Conservation (phyloP, 2,329 filamentous ascomycete species). For the Curvularia sp. region DNA sequence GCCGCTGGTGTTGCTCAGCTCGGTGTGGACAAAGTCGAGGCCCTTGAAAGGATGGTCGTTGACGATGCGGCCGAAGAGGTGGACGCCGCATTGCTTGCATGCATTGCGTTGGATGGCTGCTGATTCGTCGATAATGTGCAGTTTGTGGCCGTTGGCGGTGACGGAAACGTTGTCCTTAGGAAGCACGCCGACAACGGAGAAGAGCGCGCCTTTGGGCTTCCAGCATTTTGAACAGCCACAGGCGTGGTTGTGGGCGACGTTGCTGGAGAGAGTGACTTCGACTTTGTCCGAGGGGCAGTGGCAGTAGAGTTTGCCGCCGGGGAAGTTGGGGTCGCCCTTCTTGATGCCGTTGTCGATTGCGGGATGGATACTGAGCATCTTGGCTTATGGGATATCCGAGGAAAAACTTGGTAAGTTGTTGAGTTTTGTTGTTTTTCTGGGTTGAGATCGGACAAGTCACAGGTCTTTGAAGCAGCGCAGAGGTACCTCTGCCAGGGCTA, state of each 20-base stretch:
- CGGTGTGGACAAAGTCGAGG: slow-evolving; percentile 72
- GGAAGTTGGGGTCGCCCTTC: slow-evolving; percentile 62
- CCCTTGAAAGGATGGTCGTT: slow-evolving; percentile 71
- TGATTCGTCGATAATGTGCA: slow-evolving; percentile 62
- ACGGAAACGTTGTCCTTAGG: slow-evolving; percentile 63
- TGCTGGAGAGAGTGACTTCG: slow-evolving; percentile 63
- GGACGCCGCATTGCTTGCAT: slow-evolving; percentile 57
- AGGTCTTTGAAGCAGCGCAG: not conserved
- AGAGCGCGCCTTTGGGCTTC: slow-evolving; percentile 70
- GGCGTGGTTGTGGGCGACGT: slow-evolving; percentile 72
- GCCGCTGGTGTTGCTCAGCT: slow-evolving; percentile 66
- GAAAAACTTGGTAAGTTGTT: not conserved
- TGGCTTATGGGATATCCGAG: not conserved
- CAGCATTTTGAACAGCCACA: slow-evolving; percentile 77
- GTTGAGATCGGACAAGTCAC: not conserved
- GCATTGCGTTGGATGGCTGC: slow-evolving; percentile 62
- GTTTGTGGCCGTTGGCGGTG: slow-evolving; percentile 65
- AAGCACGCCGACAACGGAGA: slow-evolving; percentile 69
- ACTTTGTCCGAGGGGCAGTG: slow-evolving; percentile 64
- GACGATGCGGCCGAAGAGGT: slow-evolving; percentile 72
- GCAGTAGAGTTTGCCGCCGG: slow-evolving; percentile 68
- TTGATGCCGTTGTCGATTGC: slow-evolving; percentile 67
- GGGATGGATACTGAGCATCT: slow-evolving; percentile 63
- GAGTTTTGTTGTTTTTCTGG: not conserved
- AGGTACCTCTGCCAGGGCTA: slow-evolving; percentile 1